Conservation (phyloP, 108 stramenopile species). For the Nannochloropsis oceanica region DNA sequence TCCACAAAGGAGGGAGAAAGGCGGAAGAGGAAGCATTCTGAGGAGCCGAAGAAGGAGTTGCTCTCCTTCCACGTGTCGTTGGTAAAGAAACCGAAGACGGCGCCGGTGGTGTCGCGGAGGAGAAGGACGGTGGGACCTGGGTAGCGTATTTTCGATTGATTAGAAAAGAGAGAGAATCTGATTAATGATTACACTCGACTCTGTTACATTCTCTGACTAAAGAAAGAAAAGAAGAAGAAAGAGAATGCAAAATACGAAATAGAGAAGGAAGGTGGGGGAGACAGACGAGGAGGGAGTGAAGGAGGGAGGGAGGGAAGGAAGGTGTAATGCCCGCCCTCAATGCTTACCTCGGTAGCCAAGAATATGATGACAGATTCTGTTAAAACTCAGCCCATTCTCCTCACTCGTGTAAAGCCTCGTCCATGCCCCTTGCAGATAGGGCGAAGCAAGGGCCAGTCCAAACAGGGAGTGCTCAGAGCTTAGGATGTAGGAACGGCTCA, state of each 20-base stretch:
- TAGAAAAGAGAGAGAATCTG: too few relatives aligned
- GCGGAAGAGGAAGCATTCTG: conserved; percentile 14
- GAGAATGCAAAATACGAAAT: too few relatives aligned
- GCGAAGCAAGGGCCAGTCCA: conserved; percentile 14
- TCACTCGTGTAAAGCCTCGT: conserved; percentile 29
- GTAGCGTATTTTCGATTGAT: too few relatives aligned
- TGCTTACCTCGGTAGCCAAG: neutral
- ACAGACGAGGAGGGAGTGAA: too few relatives aligned
- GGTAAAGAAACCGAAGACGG: neutral
- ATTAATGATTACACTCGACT: too few relatives aligned
- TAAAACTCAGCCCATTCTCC: conserved; percentile 27
- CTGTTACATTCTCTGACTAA: too few relatives aligned
- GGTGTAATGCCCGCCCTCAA: neutral
- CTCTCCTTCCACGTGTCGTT: neutral
- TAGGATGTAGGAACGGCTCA: too few relatives aligned
- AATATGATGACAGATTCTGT: conserved; percentile 8
- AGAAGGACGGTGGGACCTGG: too few relatives aligned
- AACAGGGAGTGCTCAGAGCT: neutral
- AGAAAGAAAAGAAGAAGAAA: too few relatives aligned
- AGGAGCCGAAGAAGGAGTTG: conserved; percentile 27
- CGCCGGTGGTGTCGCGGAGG: too few relatives aligned
- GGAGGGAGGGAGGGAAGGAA: too few relatives aligned
- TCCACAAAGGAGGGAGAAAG: conserved; percentile 15
- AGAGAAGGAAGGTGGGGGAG: too few relatives aligned
- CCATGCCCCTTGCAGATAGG: conserved; percentile 19